phyloP scores from a whole-genome alignment of 352 stramenopile species.

The Phytopythium mirpurense region DNA sequence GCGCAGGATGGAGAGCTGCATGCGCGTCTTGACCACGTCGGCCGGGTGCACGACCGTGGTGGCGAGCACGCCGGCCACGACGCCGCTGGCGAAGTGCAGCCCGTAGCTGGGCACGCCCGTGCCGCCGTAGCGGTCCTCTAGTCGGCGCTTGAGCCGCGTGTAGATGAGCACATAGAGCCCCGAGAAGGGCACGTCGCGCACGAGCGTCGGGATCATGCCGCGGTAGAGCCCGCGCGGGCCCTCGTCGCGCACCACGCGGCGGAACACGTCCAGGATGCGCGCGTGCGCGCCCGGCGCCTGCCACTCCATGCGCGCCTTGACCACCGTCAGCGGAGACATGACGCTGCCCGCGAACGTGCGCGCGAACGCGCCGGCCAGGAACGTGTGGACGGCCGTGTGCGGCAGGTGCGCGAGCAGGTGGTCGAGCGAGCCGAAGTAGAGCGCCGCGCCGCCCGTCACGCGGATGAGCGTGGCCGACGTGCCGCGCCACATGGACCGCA shows the following conservation, averaged over 20 bases:
- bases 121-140: conserved; percentile 32
- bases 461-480: conserved; percentile 78
- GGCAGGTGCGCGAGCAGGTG: conserved; percentile 53
- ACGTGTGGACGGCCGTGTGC: conserved; percentile 62
- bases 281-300: conserved; percentile 46
- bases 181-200: conserved; percentile 87
- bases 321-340: conserved; percentile 82
- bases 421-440: conserved; percentile 84
- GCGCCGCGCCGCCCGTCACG: conserved; percentile 69
- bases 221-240: conserved; percentile 77
- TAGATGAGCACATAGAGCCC: conserved; percentile 86
- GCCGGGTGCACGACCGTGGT: conserved; percentile 83
- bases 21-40: conserved; percentile 86
- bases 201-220: conserved; percentile 78
- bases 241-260: conserved; percentile 58
- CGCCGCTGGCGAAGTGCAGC: conserved; percentile 76
- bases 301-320: conserved; percentile 87
- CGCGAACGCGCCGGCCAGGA: conserved; percentile 76
- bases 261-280: conserved; percentile 55
- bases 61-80: conserved; percentile 67
- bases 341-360: conserved; percentile 77
- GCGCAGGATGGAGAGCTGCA: conserved; percentile 76
- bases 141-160: conserved; percentile 50
- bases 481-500: conserved; percentile 79
- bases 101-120: conserved; percentile 42